A percentile compares a stretch with the other conserved stretches of the same genome.
Conservation (phyloP, 768 basidiomycete genomes). For the Scleroderma citrinum region DNA sequence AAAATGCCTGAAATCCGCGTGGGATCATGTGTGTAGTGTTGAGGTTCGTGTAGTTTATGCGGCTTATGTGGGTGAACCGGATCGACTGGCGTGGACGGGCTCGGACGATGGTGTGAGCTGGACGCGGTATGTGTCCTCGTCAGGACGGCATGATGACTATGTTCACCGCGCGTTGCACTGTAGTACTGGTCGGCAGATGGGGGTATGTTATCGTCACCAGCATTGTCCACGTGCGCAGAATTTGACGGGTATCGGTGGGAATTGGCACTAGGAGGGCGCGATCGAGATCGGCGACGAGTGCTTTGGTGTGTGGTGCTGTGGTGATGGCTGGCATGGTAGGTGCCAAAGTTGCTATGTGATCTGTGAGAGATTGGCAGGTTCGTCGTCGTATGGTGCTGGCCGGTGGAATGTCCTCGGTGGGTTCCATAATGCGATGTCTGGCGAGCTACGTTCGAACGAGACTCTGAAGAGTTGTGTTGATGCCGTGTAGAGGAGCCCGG, state of each 20-base stretch:
- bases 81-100: background rate
- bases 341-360: background rate
- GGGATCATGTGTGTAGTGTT: background rate
- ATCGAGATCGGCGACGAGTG: constrained; percentile 17
- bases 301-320: constrained; percentile 15
- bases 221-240: constrained; percentile 5
- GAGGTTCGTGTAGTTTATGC: background rate
- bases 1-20: background rate
- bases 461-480: constrained; percentile 2
- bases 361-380: constrained; percentile 10
- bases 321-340: constrained; percentile 3
- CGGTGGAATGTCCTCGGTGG: constrained; percentile 5
- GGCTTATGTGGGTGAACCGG: background rate
- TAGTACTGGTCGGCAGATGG: constrained; percentile 7
- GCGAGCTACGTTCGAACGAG: constrained; percentile 10
- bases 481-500: background rate
- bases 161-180: constrained; percentile 3
- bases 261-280: constrained; percentile 19
- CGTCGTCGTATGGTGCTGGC: constrained; percentile 12
- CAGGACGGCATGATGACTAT: constrained; percentile 1
- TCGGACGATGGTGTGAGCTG: constrained; percentile 9
- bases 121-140: constrained; percentile 16
- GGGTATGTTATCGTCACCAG: background rate
- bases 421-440: constrained; percentile 14
- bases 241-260: constrained; percentile 27